phyloP scores from a whole-genome alignment of 2,329 filamentous ascomycete genomes.

The Xylaria sp. region DNA sequence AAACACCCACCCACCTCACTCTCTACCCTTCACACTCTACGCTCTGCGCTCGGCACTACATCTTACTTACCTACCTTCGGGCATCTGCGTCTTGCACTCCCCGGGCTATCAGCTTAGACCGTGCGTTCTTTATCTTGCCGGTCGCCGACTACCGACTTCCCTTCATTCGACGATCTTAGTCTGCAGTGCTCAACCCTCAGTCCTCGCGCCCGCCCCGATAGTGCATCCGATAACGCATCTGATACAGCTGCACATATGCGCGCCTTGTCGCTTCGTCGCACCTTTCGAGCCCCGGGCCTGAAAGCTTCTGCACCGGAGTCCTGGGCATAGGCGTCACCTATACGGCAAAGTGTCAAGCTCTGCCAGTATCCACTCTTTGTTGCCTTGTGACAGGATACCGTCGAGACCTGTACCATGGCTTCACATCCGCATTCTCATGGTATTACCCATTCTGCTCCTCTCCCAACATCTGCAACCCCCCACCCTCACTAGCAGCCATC shows the following conservation, averaged over 20 bases:
- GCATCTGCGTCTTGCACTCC: neutral
- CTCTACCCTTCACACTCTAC: neutral
- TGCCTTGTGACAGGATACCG: slow-evolving; percentile 21
- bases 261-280: slow-evolving; percentile 24
- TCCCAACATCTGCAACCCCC: neutral
- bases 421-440: slow-evolving; percentile 32
- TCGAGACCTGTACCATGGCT: slow-evolving; percentile 30
- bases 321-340: slow-evolving; percentile 9
- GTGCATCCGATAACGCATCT: slow-evolving; percentile 4
- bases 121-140: slow-evolving; percentile 14
- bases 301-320: slow-evolving; percentile 24
- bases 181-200: neutral
- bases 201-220: neutral
- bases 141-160: neutral
- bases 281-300: slow-evolving; percentile 32
- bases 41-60: neutral
- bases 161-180: neutral
- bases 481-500: neutral
- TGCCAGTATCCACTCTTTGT: slow-evolving; percentile 30
- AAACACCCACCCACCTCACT: neutral
- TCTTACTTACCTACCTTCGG: neutral
- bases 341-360: slow-evolving; percentile 10
- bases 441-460: slow-evolving; percentile 21
- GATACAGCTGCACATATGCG: slow-evolving; percentile 31
- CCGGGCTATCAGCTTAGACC: neutral